Conservation (phyloP, 148 eudicot genomes). For the Vaccinium myrtillus region DNA sequence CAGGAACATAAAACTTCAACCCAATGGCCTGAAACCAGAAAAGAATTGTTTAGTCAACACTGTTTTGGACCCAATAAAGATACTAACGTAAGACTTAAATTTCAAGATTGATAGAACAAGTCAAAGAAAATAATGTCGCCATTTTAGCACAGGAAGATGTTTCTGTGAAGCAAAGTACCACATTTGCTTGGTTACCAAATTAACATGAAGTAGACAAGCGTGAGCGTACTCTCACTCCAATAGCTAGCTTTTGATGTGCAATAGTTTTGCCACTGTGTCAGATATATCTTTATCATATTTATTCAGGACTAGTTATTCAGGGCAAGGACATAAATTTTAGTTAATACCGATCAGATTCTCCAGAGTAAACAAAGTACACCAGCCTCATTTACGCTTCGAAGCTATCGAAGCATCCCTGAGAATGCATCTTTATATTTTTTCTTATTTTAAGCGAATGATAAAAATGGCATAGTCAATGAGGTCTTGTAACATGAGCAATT, state of each 20-base stretch:
- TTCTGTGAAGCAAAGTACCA: background rate
- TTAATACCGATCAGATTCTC: background rate
- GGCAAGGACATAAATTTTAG: background rate
- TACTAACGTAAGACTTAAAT: background rate
- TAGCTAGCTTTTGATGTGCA: background rate
- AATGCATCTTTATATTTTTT: background rate
- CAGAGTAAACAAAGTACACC: background rate
- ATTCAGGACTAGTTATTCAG: background rate
- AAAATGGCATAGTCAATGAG: background rate
- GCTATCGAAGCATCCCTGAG: background rate
- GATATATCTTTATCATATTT: background rate
- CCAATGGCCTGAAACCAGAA: conserved; percentile 61
- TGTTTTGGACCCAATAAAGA: background rate
- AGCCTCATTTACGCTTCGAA: background rate
- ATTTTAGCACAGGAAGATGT: background rate
- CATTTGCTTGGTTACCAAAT: background rate
- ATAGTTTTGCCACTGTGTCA: background rate
- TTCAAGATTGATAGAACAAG: background rate
- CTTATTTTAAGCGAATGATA: background rate
- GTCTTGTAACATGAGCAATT: background rate
- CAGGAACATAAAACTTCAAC: conserved; percentile 70
- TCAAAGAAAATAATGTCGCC: background rate
- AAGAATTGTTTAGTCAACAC: background rate
- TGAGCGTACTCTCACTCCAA: background rate
- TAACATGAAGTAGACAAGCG: background rate